Evolutionary conservation across 2,329 filamentous ascomycete species (phyloP).

Genomic region (Fusarium sp.): DNA sequence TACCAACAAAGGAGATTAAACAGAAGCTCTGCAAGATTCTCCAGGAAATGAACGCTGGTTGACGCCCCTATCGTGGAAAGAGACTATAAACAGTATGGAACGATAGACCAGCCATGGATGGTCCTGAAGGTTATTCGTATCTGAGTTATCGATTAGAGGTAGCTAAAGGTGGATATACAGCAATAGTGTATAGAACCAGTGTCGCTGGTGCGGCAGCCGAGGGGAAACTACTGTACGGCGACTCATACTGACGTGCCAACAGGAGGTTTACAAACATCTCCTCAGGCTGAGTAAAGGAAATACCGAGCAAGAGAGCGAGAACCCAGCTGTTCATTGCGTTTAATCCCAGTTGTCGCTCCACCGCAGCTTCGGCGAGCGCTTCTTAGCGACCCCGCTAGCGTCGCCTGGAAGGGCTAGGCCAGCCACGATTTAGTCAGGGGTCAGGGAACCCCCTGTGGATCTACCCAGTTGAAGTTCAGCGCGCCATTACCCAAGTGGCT

Average conservation of each 20-base stretch:
- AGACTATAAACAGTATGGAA: neutral
- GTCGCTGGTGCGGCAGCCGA: slow-evolving; percentile 33
- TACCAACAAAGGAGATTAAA: slow-evolving; percentile 9
- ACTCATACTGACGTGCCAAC: neutral
- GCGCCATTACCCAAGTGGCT: slow-evolving; percentile 21
- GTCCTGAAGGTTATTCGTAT: slow-evolving; percentile 13
- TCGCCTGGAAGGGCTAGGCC: neutral
- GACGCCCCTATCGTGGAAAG: slow-evolving; percentile 1
- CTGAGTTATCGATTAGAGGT: slow-evolving; percentile 7
- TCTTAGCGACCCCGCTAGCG: slow-evolving; percentile 23
- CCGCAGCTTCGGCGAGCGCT: slow-evolving; percentile 27
- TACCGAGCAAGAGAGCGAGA: neutral
- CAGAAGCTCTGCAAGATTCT: neutral
- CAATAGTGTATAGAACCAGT: neutral
- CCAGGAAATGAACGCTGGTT: slow-evolving; percentile 12
- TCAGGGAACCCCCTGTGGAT: neutral
- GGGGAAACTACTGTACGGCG: slow-evolving; percentile 5
- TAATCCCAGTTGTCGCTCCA: slow-evolving; percentile 29
- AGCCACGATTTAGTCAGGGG: slow-evolving; percentile 29
- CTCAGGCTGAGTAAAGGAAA: neutral
- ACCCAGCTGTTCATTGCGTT: neutral
- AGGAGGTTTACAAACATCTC: slow-evolving; percentile 3
- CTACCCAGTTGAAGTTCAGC: neutral
- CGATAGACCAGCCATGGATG: neutral
- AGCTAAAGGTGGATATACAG: slow-evolving; percentile 16